phyloP scores from a whole-genome alignment of 208 protist species.

The Leishmania tropica region DNA sequence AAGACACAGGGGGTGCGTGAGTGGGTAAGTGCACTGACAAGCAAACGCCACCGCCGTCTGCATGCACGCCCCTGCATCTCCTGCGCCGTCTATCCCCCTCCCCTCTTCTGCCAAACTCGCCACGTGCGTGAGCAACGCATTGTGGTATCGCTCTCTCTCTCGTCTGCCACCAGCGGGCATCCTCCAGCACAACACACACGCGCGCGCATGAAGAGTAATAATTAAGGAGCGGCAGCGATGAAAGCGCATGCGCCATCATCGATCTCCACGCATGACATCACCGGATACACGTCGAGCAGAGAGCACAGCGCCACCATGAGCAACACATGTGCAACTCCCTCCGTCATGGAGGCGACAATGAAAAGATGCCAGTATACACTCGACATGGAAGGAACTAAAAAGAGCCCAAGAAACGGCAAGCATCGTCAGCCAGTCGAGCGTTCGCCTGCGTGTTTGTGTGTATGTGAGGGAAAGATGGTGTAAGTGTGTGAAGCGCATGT shows the following conservation, averaged over 20 bases:
- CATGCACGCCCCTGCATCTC: not conserved
- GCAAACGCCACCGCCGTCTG: not conserved
- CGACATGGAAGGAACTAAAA: too few relatives aligned
- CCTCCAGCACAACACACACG: not conserved
- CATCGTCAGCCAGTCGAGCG: not conserved
- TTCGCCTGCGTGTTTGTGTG: not conserved
- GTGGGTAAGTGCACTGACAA: not conserved
- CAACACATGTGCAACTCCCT: not conserved
- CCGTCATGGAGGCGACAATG: not conserved
- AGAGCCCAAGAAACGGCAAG: too few relatives aligned
- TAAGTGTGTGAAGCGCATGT: not conserved
- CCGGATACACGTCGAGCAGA: too few relatives aligned
- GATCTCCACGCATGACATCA: not conserved
- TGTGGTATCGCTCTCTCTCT: not conserved
- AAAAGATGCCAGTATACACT: too few relatives aligned
- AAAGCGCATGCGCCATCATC: not conserved
- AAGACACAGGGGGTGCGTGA: not conserved
- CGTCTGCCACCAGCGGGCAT: not conserved
- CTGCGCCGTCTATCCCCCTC: not conserved
- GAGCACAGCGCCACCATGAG: not conserved
- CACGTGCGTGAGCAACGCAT: not conserved
- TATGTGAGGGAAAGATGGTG: not conserved
- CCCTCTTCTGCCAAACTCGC: too few relatives aligned
- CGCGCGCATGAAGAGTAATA: not conserved
- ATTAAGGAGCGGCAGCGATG: not conserved